Evolutionary conservation across 1,284 basidiomycete genomes (phyloP), one percentile per base, ranked within the genome.

Genomic region (Bondarzewia mesenterica): DNA sequence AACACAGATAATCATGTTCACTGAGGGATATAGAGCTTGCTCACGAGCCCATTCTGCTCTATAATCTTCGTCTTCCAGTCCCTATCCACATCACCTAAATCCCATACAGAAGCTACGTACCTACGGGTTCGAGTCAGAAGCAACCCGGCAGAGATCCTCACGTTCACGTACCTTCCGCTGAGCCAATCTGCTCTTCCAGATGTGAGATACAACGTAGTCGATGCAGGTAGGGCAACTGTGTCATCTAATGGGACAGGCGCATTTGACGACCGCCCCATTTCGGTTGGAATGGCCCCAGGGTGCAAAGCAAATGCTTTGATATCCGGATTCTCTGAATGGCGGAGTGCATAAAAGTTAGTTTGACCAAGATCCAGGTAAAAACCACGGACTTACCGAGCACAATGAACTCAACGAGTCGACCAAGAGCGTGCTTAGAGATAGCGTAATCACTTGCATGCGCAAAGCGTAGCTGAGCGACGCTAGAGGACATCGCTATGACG

Each of bases 371-470:
- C 23, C 22, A 43, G 43, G n/a, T 29, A 50, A 21, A 32, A 32
- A 10, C 5, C 5, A n/a, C 4, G 5, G 6, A n/a, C 29, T 10
- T 32, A 32, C 29, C 29, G 5, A 32, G 29, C 3, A 32, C 7
- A 14, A 47, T 20, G 52, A 51, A 55, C 44, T 55, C 54, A 14
- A 29, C 48, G 21, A 55, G 45, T 3, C 52, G 49, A 27, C 39
- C 46, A 8, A 55, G 7, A 3, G 49, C 42, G 20, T 40, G 42
- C 39, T 55, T 55, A 1, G 52, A 50, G n/a, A 37, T 15, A 29
- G 26, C 32, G 42, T 55, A 55, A n/a, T 37, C 41, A 37, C 47
- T 51, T 16, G 21, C 42, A 12, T 23, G 21, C 10, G 47, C 36
- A 7, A 46, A 16, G 8, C 52, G 27, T 4, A 47, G 3, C 14